Base-by-base conservation (phyloP, 2,329 filamentous ascomycete species). In the Neoscytalidium dimidiatum region DNA sequence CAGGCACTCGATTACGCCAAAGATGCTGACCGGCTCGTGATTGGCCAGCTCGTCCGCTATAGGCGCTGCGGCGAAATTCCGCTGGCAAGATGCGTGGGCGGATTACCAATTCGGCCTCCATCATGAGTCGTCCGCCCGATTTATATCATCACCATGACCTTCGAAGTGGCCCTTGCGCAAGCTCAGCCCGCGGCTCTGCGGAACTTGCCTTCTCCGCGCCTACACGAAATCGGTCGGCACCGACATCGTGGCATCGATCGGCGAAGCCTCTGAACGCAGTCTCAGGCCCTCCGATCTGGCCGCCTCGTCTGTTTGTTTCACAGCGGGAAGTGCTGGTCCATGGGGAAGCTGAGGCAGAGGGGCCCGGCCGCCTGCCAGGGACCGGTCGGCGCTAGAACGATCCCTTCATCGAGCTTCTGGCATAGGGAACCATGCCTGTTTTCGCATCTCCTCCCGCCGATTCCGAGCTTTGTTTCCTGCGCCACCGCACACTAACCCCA, bases 41-140 rank as follows among this genome's bases (percentile, higher is more conserved):
- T 57, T 57, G 33, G 51, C 8, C 52, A 14, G 4, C 3, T n/a
- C 4, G 4, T 26, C 33, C 26, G 17, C 26, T 43, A 57, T 43
- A 43, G 33, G 52, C 52, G 19, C 31, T 43, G 52, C 35, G 52
- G 52, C 3, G n/a, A 14, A 43, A 57, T 57, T 57, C 52, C 52
- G 52, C 52, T 57, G 33, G 19, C 13, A 8, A 17, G 31, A 2
- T 38, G 2, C 4, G 2, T 7, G 31, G 4, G 17, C 0, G 14
- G 33, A 57, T 57, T 41, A 43, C 52, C 52, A 53, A 38, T 19
- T 53, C 29, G 29, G 29, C 31, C 19, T 17, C 11, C 51, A 23
- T 23, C 29, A 19, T 23, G 51, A 53, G 3, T 35, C 52, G 21
- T 41, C 13, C 14, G 33, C 19, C 33, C 52, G 31, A 56, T 19